A percentile compares a stretch with the other conserved stretches of the same genome.
Conservation (phyloP, 1,139 yeast species). For the Diutina pseudorugosa region DNA sequence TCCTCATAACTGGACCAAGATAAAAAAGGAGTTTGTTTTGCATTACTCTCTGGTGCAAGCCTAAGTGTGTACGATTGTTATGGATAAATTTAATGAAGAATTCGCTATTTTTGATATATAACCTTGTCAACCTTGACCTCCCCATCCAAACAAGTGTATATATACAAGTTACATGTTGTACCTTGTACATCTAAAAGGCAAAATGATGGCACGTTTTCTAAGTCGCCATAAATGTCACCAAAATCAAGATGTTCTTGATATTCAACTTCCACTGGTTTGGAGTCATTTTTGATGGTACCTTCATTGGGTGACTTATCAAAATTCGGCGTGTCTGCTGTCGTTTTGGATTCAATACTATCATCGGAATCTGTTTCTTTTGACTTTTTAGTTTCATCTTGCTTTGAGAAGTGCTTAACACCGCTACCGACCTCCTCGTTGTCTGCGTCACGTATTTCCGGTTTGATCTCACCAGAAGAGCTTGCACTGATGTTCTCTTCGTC, state of each 20-base stretch:
- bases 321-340: neutral
- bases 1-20: slow-evolving; percentile 93
- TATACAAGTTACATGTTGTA: slow-evolving; percentile 64
- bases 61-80: slow-evolving; percentile 7
- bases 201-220: slow-evolving; percentile 57
- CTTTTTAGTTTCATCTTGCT: too few species aligned
- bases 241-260: neutral
- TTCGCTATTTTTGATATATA: slow-evolving; percentile 40
- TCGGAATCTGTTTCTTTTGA: too few species aligned
- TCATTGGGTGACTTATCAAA: neutral
- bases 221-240: neutral
- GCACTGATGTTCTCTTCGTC: slow-evolving; percentile 26
- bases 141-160: slow-evolving; percentile 68
- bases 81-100: neutral
- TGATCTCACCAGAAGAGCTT: too few species aligned
- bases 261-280: neutral
- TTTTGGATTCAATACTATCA: neutral
- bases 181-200: slow-evolving; percentile 80
- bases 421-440: too few species aligned
- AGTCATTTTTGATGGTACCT: neutral
- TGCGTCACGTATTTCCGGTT: too few species aligned
- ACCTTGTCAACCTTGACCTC: slow-evolving; percentile 91
- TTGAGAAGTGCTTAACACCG: too few species aligned
- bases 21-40: slow-evolving; percentile 69
- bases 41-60: slow-evolving; percentile 48